Evolutionary conservation across 1,284 basidiomycete genomes (phyloP), one percentile per base, ranked within the genome.

Genomic region (Coriolopsis trogii): DNA sequence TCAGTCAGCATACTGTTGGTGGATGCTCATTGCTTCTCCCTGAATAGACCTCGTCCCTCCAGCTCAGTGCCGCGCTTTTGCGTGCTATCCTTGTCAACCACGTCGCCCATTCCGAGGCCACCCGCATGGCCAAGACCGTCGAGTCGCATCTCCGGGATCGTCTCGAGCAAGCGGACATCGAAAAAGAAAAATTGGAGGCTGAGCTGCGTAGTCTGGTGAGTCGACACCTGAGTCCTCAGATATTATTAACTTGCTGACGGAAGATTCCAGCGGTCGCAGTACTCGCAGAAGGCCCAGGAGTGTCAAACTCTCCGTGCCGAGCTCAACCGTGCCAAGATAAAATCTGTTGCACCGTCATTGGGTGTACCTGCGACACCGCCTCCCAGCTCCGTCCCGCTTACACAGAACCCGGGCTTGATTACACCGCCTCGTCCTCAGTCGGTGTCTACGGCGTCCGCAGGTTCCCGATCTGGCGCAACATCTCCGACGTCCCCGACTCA

Each of bases 1-100:
- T n/a, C n/a, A n/a, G n/a, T n/a, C n/a, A n/a, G n/a, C n/a, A n/a
- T n/a, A n/a, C n/a, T n/a, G n/a, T n/a, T n/a, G n/a, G n/a, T n/a
- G n/a, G n/a, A n/a, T n/a, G n/a, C n/a, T n/a, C n/a, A n/a, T n/a
- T n/a, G n/a, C 41, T 51, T 48, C 37, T 40, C 42, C 41, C n/a
- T 42, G 5, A 45, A 29, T 63, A 87, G 82, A 72, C 77, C 49
- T 78, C 81, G 56, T 83, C 87, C 20, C 79, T 90, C 44, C 75
- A 81, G 58, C 76, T 67, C 23, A 70, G 68, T 44, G 62, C 66
- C 25, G 82, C 84, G 46, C 78, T 89, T 39, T 73, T 91, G 63
- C 84, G 84, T 58, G 89, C 89, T 47, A 91, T 91, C 66, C 78
- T 91, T 50, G 80, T 86, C 72, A 91, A 91, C 64, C 86, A 90